Conservation (phyloP, 352 stramenopile genomes). For the Pythium oligandrum region DNA sequence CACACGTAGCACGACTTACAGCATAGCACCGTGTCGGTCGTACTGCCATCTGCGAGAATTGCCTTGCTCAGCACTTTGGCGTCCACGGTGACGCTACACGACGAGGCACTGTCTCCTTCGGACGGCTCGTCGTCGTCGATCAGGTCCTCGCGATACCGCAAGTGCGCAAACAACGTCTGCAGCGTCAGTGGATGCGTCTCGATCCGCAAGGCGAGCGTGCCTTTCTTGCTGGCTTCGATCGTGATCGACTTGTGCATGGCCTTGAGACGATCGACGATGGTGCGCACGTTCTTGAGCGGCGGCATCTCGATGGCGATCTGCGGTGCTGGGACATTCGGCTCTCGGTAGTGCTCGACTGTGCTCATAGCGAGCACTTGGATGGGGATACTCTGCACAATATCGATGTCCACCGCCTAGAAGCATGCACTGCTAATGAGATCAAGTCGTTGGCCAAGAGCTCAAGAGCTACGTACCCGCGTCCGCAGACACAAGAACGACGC, state of each 20-base stretch:
- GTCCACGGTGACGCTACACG: conserved; percentile 62
- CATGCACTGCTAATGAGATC: not conserved
- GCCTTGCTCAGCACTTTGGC: conserved; percentile 74
- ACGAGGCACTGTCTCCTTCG: conserved; percentile 17
- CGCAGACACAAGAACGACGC: conserved; percentile 70
- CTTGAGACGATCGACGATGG: conserved; percentile 70
- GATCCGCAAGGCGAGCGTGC: conserved; percentile 66
- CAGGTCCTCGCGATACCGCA: conserved; percentile 70
- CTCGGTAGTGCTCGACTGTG: conserved; percentile 62
- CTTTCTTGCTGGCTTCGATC: conserved; percentile 63
- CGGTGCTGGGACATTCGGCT: conserved; percentile 69
- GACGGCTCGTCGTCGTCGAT: conserved; percentile 41
- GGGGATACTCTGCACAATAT: conserved; percentile 83
- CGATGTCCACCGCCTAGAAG: conserved; percentile 65
- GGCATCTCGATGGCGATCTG: conserved; percentile 84
- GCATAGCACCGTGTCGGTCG: conserved; percentile 66
- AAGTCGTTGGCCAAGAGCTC: not conserved
- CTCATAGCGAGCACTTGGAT: conserved; percentile 78
- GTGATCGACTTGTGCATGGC: conserved; percentile 70
- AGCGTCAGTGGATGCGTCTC: conserved; percentile 64
- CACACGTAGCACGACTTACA: conserved; percentile 26
- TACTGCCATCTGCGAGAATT: conserved; percentile 66
- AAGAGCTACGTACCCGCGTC: conserved; percentile 26
- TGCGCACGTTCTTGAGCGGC: conserved; percentile 53
- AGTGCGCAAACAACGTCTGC: conserved; percentile 73